Conservation (phyloP, 768 basidiomycete species). For the Suillus sp. region DNA sequence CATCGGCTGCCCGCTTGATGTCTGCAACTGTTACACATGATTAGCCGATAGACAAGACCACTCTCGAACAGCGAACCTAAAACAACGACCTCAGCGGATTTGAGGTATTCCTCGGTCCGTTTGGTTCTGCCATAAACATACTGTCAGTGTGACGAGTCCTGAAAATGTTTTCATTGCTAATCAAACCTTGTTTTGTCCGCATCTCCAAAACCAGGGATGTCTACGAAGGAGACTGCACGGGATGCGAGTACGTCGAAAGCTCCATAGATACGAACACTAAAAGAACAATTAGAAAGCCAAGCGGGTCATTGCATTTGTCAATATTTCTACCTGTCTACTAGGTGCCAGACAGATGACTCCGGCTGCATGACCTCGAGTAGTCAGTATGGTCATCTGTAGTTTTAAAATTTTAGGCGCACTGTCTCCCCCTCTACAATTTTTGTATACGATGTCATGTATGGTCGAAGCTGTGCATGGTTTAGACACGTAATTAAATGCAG, state of each 20-base stretch:
- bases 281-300: neutral
- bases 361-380: neutral
- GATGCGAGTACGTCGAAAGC: constrained; percentile 5
- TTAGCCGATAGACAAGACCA: neutral
- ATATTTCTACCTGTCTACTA: neutral
- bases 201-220: neutral
- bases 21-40: neutral
- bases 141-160: neutral
- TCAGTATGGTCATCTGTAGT: neutral
- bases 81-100: neutral
- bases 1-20: neutral
- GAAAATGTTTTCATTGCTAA: neutral
- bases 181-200: constrained; percentile 1
- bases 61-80: neutral
- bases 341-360: neutral
- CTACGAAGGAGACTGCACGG: neutral
- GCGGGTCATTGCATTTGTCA: neutral
- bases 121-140: neutral
- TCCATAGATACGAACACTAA: neutral
- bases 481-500: neutral
- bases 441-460: neutral
- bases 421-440: neutral
- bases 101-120: neutral
- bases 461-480: neutral
- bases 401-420: neutral